Evolutionary conservation across 2,329 filamentous ascomycete species (phyloP), one percentile per base, ranked within the genome.

Genomic region (Ambrosiella cleistominuta): DNA sequence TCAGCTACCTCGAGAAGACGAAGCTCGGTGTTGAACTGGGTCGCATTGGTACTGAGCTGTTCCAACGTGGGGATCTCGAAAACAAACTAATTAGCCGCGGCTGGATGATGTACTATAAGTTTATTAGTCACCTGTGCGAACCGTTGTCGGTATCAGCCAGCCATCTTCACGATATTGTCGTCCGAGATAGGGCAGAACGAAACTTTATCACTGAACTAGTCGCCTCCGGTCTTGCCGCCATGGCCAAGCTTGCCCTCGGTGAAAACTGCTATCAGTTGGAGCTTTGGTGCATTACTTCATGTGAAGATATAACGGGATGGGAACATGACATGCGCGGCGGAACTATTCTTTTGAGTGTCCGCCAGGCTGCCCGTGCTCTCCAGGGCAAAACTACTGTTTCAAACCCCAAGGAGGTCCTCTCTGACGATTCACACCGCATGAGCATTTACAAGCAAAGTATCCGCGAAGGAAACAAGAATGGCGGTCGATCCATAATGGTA

Each of bases 261-360:
- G 80, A 87, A 62, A 83, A 87, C 60, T 73, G 82, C 53, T 72
- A 74, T 12, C 86, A 90, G 58, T 70, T 88, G 0, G 85, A 89
- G 66, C 76, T 76, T 0, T 86, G 81, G 65, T 85, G 83, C 63
- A 77, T 81, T 53, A 86, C 83, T 61, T 78, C 81, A n/a, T 84
- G 82, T 61, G 79, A 88, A 61, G 86, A 89, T 62, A 79, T 87
- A 60, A 79, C 80, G 1, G 80, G 83, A 54, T 90, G 86, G 86
- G 73, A 81, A 52, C 72, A 76, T 50, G 86, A 89, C 64, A 77
- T 83, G 1, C 76, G 85, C 60, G 86, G 86, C 13, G 86, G 86
- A 1, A 80, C 81, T 0, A 72, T 88, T 56, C 71, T 90, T 6
- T 78, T 85, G 61, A 76, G 78, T 2, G 74, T 83, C 2, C 73